Evolutionary conservation across 2,329 filamentous ascomycete species (phyloP).

Genomic region (Albophoma yamanashiensis): DNA sequence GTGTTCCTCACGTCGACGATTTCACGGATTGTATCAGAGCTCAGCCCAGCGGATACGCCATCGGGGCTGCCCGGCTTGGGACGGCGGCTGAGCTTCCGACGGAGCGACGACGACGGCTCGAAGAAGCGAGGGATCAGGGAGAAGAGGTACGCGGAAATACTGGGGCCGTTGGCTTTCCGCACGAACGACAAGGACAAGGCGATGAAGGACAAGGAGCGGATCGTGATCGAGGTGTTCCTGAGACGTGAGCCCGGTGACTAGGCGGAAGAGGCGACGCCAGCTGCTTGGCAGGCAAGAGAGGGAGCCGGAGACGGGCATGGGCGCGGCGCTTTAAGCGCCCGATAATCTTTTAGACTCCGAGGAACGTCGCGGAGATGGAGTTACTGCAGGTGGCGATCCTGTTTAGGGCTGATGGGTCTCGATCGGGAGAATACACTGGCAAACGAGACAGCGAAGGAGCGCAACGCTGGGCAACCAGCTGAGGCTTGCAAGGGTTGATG

Average conservation of each 20-base stretch:
- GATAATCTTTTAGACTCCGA: background rate
- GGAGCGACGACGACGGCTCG: conserved; percentile 18
- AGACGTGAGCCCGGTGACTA: conserved; percentile 21
- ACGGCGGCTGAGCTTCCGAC: conserved; percentile 36
- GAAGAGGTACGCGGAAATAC: conserved; percentile 51
- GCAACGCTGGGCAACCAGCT: background rate
- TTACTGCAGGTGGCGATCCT: background rate
- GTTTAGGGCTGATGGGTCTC: background rate
- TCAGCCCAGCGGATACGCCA: conserved; percentile 24
- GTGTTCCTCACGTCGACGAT: conserved; percentile 78
- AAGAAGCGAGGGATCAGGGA: conserved; percentile 47
- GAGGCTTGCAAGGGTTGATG: background rate
- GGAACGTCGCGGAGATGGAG: background rate
- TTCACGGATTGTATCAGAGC: conserved; percentile 37
- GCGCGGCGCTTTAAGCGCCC: background rate
- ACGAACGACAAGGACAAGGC: conserved; percentile 43
- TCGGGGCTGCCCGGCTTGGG: conserved; percentile 19
- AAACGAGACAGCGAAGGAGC: background rate
- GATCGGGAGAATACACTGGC: background rate
- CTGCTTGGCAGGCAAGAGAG: background rate
- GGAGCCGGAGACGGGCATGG: background rate
- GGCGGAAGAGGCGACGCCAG: conserved; percentile 7
- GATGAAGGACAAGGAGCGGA: conserved; percentile 52
- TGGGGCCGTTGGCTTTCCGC: conserved; percentile 54
- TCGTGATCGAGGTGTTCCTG: conserved; percentile 59